Evolutionary conservation across 805 yeast genomes (phyloP).

Genomic region (Teunomyces atbi): DNA sequence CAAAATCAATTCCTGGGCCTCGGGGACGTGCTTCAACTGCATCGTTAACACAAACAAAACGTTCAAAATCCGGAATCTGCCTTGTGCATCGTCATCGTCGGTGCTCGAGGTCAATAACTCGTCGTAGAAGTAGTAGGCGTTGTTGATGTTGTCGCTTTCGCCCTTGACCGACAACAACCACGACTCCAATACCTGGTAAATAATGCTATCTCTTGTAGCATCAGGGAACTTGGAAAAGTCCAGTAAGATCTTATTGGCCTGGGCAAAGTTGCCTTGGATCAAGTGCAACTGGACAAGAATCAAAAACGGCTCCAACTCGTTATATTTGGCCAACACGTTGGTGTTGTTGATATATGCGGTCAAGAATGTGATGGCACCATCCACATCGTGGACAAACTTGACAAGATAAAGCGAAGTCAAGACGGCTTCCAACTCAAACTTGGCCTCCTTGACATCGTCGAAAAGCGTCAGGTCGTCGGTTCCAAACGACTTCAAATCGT

Average conservation of each 20-base stretch:
- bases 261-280: slow-evolving; percentile 33
- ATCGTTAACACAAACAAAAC: slow-evolving; percentile 74
- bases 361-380: slow-evolving; percentile 35
- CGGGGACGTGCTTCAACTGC: slow-evolving; percentile 77
- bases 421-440: slow-evolving; percentile 41
- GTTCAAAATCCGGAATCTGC: slow-evolving; percentile 39
- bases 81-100: slow-evolving; percentile 31
- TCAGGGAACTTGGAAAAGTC: slow-evolving; percentile 34
- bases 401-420: slow-evolving; percentile 40
- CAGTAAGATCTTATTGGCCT: slow-evolving; percentile 33
- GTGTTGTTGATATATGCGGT: slow-evolving; percentile 24
- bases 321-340: slow-evolving; percentile 17
- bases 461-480: slow-evolving; percentile 43
- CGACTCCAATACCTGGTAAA: slow-evolving; percentile 76
- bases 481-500: slow-evolving; percentile 43
- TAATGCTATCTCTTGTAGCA: slow-evolving; percentile 58
- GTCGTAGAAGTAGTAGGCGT: slow-evolving; percentile 64
- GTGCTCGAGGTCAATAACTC: slow-evolving; percentile 62
- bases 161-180: slow-evolving; percentile 49
- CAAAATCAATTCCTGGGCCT: slow-evolving; percentile 61
- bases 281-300: slow-evolving; percentile 40
- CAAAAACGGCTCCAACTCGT: slow-evolving; percentile 42
- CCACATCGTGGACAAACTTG: slow-evolving; percentile 33
- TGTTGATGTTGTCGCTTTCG: slow-evolving; percentile 39
- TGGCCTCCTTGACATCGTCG: slow-evolving; percentile 35